Conservation (phyloP, 148 eudicot species). For the Chenopodium quinoa region DNA sequence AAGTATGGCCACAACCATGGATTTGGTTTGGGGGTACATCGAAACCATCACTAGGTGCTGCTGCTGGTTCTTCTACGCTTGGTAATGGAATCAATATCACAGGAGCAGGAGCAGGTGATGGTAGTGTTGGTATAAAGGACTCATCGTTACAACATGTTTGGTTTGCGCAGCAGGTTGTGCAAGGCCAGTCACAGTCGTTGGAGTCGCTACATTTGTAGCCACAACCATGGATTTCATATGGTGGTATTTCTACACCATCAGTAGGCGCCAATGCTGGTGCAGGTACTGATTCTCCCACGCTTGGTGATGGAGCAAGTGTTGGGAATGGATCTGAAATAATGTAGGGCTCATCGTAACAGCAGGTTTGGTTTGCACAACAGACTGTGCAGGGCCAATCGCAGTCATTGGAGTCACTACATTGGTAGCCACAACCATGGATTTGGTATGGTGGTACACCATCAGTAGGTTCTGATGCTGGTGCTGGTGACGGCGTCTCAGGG, state of each 20-base stretch:
- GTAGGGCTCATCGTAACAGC: slow-evolving; percentile 19
- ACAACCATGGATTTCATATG: slow-evolving; percentile 25
- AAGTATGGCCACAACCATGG: slow-evolving; percentile 23
- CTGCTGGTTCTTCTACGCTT: not conserved
- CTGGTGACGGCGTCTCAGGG: not conserved
- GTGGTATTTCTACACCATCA: slow-evolving; percentile 7
- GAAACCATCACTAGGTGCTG: not conserved
- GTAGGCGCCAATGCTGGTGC: slow-evolving; percentile 6
- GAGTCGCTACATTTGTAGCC: slow-evolving; percentile 21
- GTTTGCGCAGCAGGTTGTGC: slow-evolving; percentile 19
- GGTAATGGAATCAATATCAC: not conserved
- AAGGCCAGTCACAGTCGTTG: slow-evolving; percentile 25
- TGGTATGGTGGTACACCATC: slow-evolving; percentile 22
- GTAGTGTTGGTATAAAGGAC: not conserved
- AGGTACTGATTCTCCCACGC: not conserved
- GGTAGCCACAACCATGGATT: slow-evolving; percentile 26
- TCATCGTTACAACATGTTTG: slow-evolving; percentile 20
- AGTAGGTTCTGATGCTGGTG: slow-evolving; percentile 9
- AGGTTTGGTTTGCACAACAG: slow-evolving; percentile 20
- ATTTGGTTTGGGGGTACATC: slow-evolving; percentile 16
- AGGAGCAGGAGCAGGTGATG: not conserved
- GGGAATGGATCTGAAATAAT: not conserved
- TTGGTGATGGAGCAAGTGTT: not conserved
- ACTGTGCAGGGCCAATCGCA: slow-evolving; percentile 25
- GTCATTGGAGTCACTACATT: slow-evolving; percentile 23